These are phyloP conservation scores for Postia placenta DNA, from an alignment of 768 basidiomycete genomes.

Conservation along the genomic window DNA sequence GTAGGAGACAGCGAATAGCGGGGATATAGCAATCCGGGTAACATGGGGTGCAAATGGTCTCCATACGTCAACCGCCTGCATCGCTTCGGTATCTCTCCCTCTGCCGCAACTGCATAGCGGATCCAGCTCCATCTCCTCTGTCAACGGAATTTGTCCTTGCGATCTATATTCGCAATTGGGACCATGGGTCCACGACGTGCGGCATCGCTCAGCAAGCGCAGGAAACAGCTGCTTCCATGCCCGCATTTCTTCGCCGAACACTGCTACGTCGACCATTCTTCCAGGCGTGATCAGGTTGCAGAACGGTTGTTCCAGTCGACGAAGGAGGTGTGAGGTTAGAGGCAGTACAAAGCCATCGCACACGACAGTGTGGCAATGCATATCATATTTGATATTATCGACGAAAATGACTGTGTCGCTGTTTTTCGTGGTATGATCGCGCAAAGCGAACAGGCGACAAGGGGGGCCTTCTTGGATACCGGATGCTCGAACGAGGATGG, in stretches of 20 bases:
- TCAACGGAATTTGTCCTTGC: constrained; percentile 30
- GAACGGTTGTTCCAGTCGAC: constrained; percentile 22
- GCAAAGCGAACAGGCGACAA: constrained; percentile 17
- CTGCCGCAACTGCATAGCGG: constrained; percentile 50
- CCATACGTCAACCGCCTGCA: constrained; percentile 31
- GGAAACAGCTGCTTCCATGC: constrained; percentile 51
- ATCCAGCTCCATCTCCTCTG: constrained; percentile 26
- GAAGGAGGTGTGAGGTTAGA: constrained; percentile 19
- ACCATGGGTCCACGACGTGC: constrained; percentile 42
- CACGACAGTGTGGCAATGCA: constrained; percentile 44
- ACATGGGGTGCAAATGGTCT: constrained; percentile 33
- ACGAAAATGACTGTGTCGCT: constrained; percentile 41
- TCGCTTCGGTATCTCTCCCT: constrained; percentile 34
- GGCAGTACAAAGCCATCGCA: constrained; percentile 44
- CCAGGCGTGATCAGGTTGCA: constrained; percentile 12
- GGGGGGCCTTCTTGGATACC: constrained; percentile 20
- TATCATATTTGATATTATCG: constrained; percentile 39
- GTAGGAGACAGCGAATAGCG: constrained; percentile 46
- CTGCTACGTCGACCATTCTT: neutral
- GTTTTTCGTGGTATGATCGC: constrained; percentile 12
- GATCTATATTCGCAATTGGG: constrained; percentile 41
- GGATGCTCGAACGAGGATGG: constrained; percentile 21
- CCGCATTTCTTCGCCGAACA: constrained; percentile 28
- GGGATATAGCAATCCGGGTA: constrained; percentile 46
- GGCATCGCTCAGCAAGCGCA: constrained; percentile 45